Base-by-base conservation (phyloP, 2,329 filamentous ascomycete species). In the Leptodontidium sp. region DNA sequence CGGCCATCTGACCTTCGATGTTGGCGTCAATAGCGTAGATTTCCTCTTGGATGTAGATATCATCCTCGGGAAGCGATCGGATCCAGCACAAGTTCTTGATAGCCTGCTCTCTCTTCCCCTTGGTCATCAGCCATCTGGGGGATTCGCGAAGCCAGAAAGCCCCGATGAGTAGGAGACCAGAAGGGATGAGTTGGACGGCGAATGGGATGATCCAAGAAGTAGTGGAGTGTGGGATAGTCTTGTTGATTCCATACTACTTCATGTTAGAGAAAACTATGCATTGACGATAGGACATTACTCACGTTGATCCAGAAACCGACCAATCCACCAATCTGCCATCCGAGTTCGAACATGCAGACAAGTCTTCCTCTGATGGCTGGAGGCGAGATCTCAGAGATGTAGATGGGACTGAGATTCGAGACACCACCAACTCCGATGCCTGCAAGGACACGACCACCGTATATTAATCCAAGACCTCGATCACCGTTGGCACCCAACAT, bases 11-110 rank as follows among this genome's bases (percentile, higher is more conserved):
- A 21, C 87, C 81, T 70, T 93, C 90, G 21, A 93, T 81, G 14
- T 92, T 90, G 17, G 86, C 84, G 63, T 94, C 91, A 70, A 94
- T 90, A 71, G 86, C 89, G 66, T 85, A 84, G 29, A 94, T 83
- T 79, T 94, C 92, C 77, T 94, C 91, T 1, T 90, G 81, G 68
- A 94, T 90, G n/a, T 69, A 69, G 9, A 69, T 50, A 21, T 69
- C 67, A 52, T 69, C 58, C 14, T 61, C 63, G 1, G 63, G 50
- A 32, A 69, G 64, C 8, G 49, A 35, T 32, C 67, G 59, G 43
- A 92, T 87, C 88, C 88, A 91, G 82, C 85, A 88, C 58, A 91
- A 83, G 53, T 84, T 85, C 66, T 64, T 66, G 68, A 88, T 81
- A 17, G 86, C 89, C 75, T 89, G 79, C 47, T 91, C 88, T 62